Conservation (phyloP, 176 grass and related monocot genomes). For the Paspalum notatum region DNA sequence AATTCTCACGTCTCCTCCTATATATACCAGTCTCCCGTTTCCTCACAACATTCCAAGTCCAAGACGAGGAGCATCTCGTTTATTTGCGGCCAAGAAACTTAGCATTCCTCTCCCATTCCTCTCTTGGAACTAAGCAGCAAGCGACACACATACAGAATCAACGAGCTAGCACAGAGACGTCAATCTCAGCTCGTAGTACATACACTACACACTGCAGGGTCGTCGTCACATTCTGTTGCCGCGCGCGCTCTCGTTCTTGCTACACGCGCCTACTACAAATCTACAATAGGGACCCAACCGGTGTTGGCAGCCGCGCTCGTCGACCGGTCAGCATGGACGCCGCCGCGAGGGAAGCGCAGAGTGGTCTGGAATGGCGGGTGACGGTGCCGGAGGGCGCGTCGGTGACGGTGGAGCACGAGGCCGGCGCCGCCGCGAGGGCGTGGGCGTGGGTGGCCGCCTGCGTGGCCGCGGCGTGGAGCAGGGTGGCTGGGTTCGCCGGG, state of each 20-base stretch:
- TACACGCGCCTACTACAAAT: background rate
- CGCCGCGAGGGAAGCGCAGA: constrained; percentile 34
- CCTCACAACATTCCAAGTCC: constrained; percentile 47
- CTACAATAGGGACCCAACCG: constrained; percentile 36
- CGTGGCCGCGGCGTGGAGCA: background rate
- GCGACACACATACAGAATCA: background rate
- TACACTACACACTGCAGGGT: background rate
- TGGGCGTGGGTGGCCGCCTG: constrained; percentile 35
- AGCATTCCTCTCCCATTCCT: constrained; percentile 34
- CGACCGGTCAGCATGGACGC: constrained; percentile 37
- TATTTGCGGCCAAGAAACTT: constrained; percentile 7
- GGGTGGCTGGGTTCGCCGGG: constrained; percentile 20
- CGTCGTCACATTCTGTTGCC: background rate
- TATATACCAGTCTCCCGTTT: constrained; percentile 28
- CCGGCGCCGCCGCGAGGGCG: background rate
- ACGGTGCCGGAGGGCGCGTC: constrained; percentile 53
- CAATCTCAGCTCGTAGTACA: background rate
- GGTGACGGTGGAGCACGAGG: constrained; percentile 42
- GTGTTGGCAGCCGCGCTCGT: background rate
- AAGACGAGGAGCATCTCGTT: constrained; percentile 31
- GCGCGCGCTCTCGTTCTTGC: background rate
- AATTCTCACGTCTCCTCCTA: background rate
- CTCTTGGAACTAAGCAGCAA: constrained; percentile 31
- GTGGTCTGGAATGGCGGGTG: constrained; percentile 59
- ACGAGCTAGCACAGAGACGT: background rate